Base-by-base conservation (phyloP, 2,329 filamentous ascomycete genomes). In the Penicillium capsulatum region DNA sequence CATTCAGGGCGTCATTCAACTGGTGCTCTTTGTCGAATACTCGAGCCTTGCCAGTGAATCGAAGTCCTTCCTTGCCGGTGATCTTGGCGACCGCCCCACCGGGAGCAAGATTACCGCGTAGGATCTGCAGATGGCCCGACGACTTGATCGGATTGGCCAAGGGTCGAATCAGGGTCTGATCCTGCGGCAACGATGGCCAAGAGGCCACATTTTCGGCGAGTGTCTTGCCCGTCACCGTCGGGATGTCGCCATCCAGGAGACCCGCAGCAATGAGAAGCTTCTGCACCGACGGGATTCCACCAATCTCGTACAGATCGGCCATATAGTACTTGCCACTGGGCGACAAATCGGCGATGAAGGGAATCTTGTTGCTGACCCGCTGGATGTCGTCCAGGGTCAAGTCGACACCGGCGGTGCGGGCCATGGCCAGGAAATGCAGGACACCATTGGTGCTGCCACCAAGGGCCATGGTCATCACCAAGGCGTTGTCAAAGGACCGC, bases 71-170 rank as follows among this genome's bases (percentile, higher is more conserved):
- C 64, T 96, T 96, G 24, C 91, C 91, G 0, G 91, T 96, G 65
- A 97, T 96, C 67, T 97, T 97, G 44, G 89, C 90, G 1, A 97
- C 90, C 1, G 90, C 86, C 22, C 91, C 91, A 8, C 81, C 84
- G 1, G 91, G 91, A 2, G 90, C 87, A 20, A 96, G 76, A 63
- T 94, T 95, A 14, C 91, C 91, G 44, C 79, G 78, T 3, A 97
- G 76, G 44, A 97, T 86, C 64, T 91, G 88, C 44, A 97, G 77
- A 64, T 97, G 91, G 30, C 91, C 91, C 0, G 82, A 87, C 1
- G 74, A 51, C 64, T 96, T 96, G 73, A 94, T 91, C 10, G 89
- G 89, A 64, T 89, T 85, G 62, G 76, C 73, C 7, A 96, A 72
- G 0, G 85, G 81, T 4, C 84, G 80, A 63, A 97, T 94, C 60